Evolutionary conservation across 768 basidiomycete species (phyloP).

Genomic region (Mrakia gelida): DNA sequence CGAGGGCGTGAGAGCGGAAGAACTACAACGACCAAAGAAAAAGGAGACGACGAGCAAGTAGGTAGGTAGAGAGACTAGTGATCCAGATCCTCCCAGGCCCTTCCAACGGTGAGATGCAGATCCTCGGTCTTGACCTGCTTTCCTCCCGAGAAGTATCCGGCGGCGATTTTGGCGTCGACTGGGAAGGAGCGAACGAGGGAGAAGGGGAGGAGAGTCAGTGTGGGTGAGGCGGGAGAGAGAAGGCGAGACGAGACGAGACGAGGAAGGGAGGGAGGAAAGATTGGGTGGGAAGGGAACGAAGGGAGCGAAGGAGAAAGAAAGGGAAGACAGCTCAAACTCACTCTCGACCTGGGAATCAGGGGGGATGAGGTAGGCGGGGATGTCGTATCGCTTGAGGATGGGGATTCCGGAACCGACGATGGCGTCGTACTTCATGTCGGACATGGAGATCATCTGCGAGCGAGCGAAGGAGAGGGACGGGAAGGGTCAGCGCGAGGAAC

Average conservation of each 20-base stretch:
- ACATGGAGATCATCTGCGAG: slow-evolving; percentile 54
- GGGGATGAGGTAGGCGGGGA: slow-evolving; percentile 80
- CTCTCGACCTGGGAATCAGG: slow-evolving; percentile 41
- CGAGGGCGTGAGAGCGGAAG: too few relatives aligned
- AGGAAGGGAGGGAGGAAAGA: slow-evolving; percentile 5
- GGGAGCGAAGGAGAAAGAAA: background rate
- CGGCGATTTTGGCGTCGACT: slow-evolving; percentile 49
- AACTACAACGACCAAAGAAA: background rate
- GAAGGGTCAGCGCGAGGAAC: background rate
- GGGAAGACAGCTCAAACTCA: background rate
- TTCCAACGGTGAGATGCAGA: slow-evolving; percentile 75
- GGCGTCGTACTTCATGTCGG: slow-evolving; percentile 81
- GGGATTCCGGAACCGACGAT: slow-evolving; percentile 84
- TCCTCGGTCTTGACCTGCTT: slow-evolving; percentile 57
- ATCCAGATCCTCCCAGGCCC: slow-evolving; percentile 72
- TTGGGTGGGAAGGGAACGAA: background rate
- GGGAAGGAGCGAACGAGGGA: slow-evolving; percentile 41
- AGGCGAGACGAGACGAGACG: background rate
- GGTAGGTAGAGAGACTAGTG: too few relatives aligned
- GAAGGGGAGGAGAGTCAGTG: background rate
- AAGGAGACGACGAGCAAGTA: too few relatives aligned
- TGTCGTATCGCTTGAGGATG: slow-evolving; percentile 52
- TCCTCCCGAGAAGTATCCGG: slow-evolving; percentile 82
- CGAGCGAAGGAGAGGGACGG: background rate
- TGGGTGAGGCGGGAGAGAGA: background rate